Evolutionary conservation across 2,329 filamentous ascomycete genomes (phyloP), one percentile per base, ranked within the genome.

Genomic region (Mycosphaerelloides madeirae): DNA sequence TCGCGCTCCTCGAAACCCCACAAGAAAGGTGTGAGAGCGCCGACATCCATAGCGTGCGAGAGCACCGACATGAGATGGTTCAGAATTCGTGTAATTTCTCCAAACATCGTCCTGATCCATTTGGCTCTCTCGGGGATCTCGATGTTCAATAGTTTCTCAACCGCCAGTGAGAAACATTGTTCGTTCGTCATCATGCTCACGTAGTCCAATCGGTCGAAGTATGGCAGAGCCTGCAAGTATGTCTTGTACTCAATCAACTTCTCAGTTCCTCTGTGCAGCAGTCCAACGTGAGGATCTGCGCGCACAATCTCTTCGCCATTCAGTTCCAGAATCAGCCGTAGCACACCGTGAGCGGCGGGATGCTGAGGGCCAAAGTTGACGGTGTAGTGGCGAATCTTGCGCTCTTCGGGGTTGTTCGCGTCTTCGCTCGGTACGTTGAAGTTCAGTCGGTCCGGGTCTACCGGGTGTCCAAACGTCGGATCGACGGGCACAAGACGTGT

Each of bases 131-230:
- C 85, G 18, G 93, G 93, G 53, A 98, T 87, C 68, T 98, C 94
- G 55, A 98, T 77, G 70, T 98, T 98, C 62, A 98, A 77, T 49
- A 98, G 79, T 78, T 98, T 98, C 79, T 98, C 93, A 44, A 97
- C 91, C 15, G 89, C 93, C 56, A 98, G 79, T 29, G 89, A 82
- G 71, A 88, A 98, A 66, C 89, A 95, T 73, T 98, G 93, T 78
- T 98, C 93, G 71, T 98, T 98, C 63, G 93, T 98, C 93, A 98
- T 98, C 94, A 98, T 98, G 63, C 89, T 96, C 59, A 96, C 90
- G 70, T 98, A 98, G 72, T 98, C 93, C 68, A 98, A 78, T 60
- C 93, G 88, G 73, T 98, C 93, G 68, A 98, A 98, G 77, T 98
- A 98, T 44, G 93, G 93, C 65, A 98, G 77, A 46, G 93, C 93